phyloP scores from a whole-genome alignment of 352 stramenopile species.

The Globisporangium cystogenes region DNA sequence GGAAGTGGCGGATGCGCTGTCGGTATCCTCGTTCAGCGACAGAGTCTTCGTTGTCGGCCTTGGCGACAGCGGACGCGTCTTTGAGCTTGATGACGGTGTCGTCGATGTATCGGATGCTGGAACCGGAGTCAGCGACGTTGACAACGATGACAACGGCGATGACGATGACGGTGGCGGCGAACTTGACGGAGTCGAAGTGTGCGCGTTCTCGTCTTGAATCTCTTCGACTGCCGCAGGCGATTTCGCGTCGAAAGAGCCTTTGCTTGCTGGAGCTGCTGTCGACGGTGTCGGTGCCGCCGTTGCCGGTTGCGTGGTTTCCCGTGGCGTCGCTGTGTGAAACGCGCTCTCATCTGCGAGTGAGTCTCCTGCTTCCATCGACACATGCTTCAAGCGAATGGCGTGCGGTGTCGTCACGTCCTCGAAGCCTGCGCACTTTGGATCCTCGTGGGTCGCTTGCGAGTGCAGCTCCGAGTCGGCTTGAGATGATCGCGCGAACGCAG shows the following conservation, averaged over 20 bases:
- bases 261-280: no score
- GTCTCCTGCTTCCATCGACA: background rate
- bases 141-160: no score
- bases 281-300: background rate
- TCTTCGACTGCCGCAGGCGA: no score
- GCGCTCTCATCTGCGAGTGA: background rate
- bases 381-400: conserved; percentile 7
- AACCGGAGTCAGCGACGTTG: background rate
- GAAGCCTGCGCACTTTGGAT: conserved; percentile 21
- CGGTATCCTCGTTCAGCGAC: conserved; percentile 1
- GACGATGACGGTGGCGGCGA: no score
- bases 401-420: conserved; percentile 24
- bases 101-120: background rate
- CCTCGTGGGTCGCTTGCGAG: background rate
- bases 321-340: background rate
- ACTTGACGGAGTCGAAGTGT: no score
- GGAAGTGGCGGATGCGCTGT: background rate
- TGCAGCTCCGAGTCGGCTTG: background rate
- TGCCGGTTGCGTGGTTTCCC: background rate
- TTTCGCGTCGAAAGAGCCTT: no score
- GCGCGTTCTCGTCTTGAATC: no score
- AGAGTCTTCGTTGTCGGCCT: background rate
- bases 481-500: conserved; percentile 28
- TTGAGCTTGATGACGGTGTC: background rate
- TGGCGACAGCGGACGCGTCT: background rate